These are phyloP conservation scores for Nannizziopsis barbatae DNA, from an alignment of 2,329 filamentous ascomycete genomes.

Conservation along the genomic window DNA sequence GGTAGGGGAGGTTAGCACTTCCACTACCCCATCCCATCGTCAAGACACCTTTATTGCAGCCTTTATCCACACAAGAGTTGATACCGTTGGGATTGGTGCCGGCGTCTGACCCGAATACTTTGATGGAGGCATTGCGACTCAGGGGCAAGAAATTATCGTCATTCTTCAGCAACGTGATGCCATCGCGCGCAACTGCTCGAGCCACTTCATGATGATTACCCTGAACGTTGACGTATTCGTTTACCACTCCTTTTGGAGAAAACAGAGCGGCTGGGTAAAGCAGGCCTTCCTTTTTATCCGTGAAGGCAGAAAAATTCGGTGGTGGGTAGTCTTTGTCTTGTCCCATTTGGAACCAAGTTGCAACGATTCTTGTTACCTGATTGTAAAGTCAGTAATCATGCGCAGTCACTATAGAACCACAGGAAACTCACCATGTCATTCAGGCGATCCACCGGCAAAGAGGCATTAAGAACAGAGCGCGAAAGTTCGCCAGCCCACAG, in stretches of 20 bases:
- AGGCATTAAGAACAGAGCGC: conserved; percentile 45
- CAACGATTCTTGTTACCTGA: conserved; percentile 44
- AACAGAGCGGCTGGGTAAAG: conserved; percentile 49
- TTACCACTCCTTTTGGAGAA: conserved; percentile 53
- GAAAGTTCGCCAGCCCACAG: conserved; percentile 49
- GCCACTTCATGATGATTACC: conserved; percentile 42
- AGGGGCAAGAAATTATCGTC: conserved; percentile 46
- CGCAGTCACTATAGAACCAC: background rate
- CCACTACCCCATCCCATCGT: conserved; percentile 74
- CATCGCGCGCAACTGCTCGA: conserved; percentile 44
- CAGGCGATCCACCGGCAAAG: conserved; percentile 45
- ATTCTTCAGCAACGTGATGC: conserved; percentile 53
- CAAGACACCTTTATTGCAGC: conserved; percentile 57
- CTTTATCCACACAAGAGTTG: conserved; percentile 56
- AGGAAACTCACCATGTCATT: conserved; percentile 37
- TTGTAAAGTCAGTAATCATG: background rate
- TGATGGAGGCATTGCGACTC: conserved; percentile 27
- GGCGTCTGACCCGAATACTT: conserved; percentile 42
- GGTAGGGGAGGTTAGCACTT: conserved; percentile 59
- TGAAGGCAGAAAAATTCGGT: conserved; percentile 51
- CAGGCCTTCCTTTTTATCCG: conserved; percentile 43
- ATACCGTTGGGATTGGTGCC: conserved; percentile 47
- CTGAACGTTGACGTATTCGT: conserved; percentile 55
- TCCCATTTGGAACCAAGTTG: conserved; percentile 46
- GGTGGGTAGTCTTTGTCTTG: conserved; percentile 48